These are phyloP conservation scores for Iris macrosiphon DNA, from an alignment of 106 monocot species.

Conservation along the genomic window DNA sequence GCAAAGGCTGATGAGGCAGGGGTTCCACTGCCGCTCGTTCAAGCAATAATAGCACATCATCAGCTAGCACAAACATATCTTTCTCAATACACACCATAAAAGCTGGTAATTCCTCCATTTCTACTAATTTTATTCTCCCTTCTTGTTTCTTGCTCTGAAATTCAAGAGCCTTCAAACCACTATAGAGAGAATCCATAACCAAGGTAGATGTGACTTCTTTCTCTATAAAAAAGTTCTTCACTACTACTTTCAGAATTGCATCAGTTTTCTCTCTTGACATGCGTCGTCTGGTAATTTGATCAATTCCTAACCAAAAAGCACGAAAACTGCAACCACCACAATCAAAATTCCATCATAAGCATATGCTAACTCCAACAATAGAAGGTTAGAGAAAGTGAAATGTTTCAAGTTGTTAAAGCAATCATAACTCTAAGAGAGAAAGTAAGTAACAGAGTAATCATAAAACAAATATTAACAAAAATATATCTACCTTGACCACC, in stretches of 20 bases:
- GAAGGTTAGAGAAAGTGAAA: neutral
- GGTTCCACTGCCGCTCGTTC: constrained; percentile 66
- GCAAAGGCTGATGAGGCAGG: constrained; percentile 45
- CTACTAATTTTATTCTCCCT: constrained; percentile 26
- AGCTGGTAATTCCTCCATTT: constrained; percentile 44
- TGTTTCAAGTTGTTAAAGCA: too few species aligned
- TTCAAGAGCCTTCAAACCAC: constrained; percentile 84
- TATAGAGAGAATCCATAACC: constrained; percentile 94
- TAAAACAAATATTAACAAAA: too few species aligned
- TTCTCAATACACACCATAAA: constrained; percentile 64
- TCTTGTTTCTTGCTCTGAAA: constrained; percentile 59
- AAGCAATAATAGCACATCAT: constrained; percentile 71
- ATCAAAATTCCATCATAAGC: constrained; percentile 6
- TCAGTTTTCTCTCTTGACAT: constrained; percentile 80
- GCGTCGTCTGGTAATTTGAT: constrained; percentile 32
- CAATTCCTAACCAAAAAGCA: constrained; percentile 74
- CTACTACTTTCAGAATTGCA: constrained; percentile 64
- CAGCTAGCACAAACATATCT: constrained; percentile 74
- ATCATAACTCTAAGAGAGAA: too few species aligned
- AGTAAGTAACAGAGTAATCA: too few species aligned
- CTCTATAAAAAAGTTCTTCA: constrained; percentile 90
- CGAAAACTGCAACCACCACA: constrained; percentile 55
- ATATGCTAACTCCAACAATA: neutral
- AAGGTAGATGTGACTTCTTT: constrained; percentile 98
- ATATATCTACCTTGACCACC: constrained; percentile 79